Evolutionary conservation across 2,329 filamentous ascomycete species (phyloP), one percentile per base, ranked within the genome.

Genomic region (Aureobasidium sp.): DNA sequence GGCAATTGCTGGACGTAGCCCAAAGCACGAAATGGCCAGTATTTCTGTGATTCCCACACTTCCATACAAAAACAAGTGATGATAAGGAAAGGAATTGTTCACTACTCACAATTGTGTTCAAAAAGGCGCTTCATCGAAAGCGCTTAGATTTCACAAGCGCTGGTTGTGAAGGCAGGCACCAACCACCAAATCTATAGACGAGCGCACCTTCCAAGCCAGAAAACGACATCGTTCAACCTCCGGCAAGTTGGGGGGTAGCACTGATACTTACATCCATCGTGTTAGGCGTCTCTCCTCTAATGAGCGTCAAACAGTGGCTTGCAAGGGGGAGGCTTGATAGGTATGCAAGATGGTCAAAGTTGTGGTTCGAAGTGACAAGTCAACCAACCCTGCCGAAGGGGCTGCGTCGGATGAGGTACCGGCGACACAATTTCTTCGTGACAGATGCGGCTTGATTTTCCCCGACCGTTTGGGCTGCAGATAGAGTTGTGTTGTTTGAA

Each of bases 391-490:
- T 50, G 15, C 23, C 58, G 37, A 34, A 50, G 27, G 47, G 58
- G 37, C 26, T 39, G 42, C 34, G 42, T 48, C 44, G 36, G 39
- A 47, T 53, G 58, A 17, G 27, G 42, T 37, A 41, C 51, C 60
- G 26, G 42, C 8, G 41, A 62, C 39, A 41, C 50, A 51, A 51
- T 48, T 62, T 62, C 37, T 41, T 53, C 41, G 44, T 56, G 50
- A 53, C 39, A 56, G 48, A 29, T 17, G 50, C 50, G 51, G 41
- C 34, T 56, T 41, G 50, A 39, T 46, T 15, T 37, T 5, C 20
- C 44, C 57, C 57, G 57, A 42, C 57, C 57, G 57, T 60, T 60
- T 34, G 36, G 53, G 58, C 50, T 61, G 58, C 58, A 61, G 58
- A 29, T 6, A 39, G 5, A 20, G 36, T 27, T 32, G 55, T 51